Percentiles rank a stretch among this genome's conserved stretches.
These are phyloP conservation scores for Chalaropsis thielavioides DNA, from an alignment of 2,329 filamentous ascomycete genomes.

Conservation along the genomic window DNA sequence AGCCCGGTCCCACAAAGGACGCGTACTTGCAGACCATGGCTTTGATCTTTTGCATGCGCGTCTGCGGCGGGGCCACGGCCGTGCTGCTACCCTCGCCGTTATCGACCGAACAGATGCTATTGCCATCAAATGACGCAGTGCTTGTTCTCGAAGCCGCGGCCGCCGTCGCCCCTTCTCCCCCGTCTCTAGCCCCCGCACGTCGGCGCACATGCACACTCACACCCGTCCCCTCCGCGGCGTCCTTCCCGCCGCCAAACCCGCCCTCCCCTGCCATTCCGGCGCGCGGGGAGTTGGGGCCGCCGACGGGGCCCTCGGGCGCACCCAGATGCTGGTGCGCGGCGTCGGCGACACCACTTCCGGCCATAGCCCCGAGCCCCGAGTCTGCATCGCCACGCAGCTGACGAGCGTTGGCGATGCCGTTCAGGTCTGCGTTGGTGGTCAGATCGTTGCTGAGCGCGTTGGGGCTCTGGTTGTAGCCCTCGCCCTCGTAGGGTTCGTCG, in stretches of 20 bases:
- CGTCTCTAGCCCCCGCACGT: neutral
- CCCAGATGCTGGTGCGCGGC: neutral
- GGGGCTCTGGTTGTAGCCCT: slow-evolving; percentile 41
- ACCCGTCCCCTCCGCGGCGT: slow-evolving; percentile 9
- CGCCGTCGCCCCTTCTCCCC: neutral
- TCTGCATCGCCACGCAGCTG: slow-evolving; percentile 21
- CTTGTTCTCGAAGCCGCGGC: neutral
- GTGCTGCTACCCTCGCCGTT: neutral
- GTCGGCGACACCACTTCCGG: slow-evolving; percentile 7
- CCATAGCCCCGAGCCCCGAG: neutral
- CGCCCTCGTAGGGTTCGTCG: slow-evolving; percentile 36
- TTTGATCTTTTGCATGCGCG: slow-evolving; percentile 8
- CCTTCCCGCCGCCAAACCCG: slow-evolving; percentile 12
- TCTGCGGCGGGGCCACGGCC: neutral
- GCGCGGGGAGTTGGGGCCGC: neutral
- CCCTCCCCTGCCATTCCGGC: neutral
- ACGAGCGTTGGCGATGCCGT: slow-evolving; percentile 39
- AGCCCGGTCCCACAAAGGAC: slow-evolving; percentile 47
- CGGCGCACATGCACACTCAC: neutral
- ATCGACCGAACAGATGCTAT: neutral
- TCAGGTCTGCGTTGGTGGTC: slow-evolving; percentile 41
- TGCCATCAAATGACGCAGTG: neutral
- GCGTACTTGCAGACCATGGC: slow-evolving; percentile 4
- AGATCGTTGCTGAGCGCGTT: slow-evolving; percentile 33
- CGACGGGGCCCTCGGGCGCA: neutral